A percentile compares a stretch with the other conserved stretches of the same genome.
Conservation (phyloP, 192 early-diverging fungal species). For the Helicostylum pulchrum region DNA sequence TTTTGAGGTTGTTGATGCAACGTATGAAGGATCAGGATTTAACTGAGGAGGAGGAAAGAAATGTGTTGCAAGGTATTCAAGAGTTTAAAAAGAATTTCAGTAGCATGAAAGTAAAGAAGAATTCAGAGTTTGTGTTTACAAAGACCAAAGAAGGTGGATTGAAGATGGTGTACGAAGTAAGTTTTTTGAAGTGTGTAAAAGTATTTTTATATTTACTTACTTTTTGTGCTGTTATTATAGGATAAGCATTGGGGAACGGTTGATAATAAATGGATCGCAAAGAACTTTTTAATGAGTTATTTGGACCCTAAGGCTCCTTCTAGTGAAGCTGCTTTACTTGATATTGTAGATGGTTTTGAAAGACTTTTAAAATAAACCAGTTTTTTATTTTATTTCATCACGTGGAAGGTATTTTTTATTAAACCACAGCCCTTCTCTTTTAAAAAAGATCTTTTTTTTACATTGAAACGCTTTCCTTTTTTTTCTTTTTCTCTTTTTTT, state of each 20-base stretch:
- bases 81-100: conserved; percentile 52
- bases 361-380: conserved; percentile 2
- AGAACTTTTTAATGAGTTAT: conserved; percentile 51
- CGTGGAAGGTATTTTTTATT: no score
- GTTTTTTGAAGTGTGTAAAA: background rate
- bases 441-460: no score
- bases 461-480: background rate
- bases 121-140: conserved; percentile 48
- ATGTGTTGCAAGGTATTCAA: conserved; percentile 47
- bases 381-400: background rate
- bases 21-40: conserved; percentile 39
- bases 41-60: conserved; percentile 41
- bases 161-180: conserved; percentile 35
- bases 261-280: conserved; percentile 46
- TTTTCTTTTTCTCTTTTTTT: background rate
- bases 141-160: conserved; percentile 41
- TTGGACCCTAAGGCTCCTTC: conserved; percentile 43
- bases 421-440: no score
- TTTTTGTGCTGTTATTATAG: no score
- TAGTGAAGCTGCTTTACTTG: conserved; percentile 29
- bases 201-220: background rate
- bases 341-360: conserved; percentile 29
- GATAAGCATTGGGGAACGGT: conserved; percentile 42
- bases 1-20: conserved; percentile 43
- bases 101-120: conserved; percentile 43